Evolutionary conservation across 371 early-diverging fungal genomes (phyloP), one percentile per base, ranked within the genome.

Genomic region (Syncephalastrum monosporum): DNA sequence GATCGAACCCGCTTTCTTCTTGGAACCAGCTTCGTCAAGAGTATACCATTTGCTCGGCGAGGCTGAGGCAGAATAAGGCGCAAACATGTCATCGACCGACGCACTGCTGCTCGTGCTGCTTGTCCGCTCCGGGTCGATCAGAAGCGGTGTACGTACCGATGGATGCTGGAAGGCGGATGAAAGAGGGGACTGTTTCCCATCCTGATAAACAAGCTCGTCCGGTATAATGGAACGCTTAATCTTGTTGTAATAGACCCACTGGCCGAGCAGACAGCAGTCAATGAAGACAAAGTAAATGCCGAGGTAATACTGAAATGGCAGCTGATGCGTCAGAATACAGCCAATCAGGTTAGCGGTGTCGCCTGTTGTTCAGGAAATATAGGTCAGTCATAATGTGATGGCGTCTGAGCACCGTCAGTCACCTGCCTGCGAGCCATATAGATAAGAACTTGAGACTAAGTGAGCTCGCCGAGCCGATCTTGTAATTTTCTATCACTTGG

Each of bases 261-360:
- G 79, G 4, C 25, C 33, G 27, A 75, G 44, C 38, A 78, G 51
- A 25, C 66, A 65, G 17, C 71, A 54, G 54, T 78, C 79, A n/a
- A 78, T 68, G 13, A 54, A 64, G 3, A 78, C 75, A 57, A 78
- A 78, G 47, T 78, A 78, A 15, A 69, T 59, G 14, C 75, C 70
- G 17, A 78, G 74, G 56, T 78, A 78, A 56, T 76, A 72, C 71
- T 91, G 92, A 63, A 90, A 90, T 27, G 89, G 87, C 52, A 85
- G 79, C 68, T 91, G 91, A 46, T 81, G 57, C 12, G 91, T 89
- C 61, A 90, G 67, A 5, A 88, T 54, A 24, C 88, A 79, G 15
- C 90, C 92, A 44, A 86, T 64, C 6, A 90, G 72, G 64, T 90
- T 90, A 24, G 82, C 71, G 44, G 82, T 44, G 59, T 91, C 92